Evolutionary conservation across 352 stramenopile genomes (phyloP).

Genomic region (Phytophthora parvispora): DNA sequence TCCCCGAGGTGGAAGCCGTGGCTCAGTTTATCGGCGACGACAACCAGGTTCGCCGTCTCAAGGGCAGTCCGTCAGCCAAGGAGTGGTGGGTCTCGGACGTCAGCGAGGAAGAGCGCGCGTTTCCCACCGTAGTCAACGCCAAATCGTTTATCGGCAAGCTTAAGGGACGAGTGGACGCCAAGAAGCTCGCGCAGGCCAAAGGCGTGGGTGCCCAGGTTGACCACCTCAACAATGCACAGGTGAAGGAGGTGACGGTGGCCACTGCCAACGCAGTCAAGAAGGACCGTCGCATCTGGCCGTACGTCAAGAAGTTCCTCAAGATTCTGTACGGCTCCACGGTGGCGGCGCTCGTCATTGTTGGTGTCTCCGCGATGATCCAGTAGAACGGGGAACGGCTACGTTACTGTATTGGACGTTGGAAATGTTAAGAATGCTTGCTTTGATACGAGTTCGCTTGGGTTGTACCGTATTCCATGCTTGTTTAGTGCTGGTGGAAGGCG

Average conservation of each 20-base stretch:
- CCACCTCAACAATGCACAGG: background rate
- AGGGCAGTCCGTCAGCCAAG: background rate
- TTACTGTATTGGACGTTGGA: background rate
- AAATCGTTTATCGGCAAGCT: background rate
- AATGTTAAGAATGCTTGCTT: too few species aligned
- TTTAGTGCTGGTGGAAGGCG: too few species aligned
- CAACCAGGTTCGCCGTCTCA: background rate
- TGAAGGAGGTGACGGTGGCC: background rate
- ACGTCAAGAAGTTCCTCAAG: slow-evolving; percentile 8
- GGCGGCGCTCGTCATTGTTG: slow-evolving; percentile 9
- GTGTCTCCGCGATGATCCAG: slow-evolving; percentile 1
- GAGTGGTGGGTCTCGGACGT: slow-evolving; percentile 13
- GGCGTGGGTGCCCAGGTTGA: background rate
- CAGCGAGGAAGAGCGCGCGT: background rate
- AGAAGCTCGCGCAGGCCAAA: background rate
- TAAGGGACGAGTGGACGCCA: background rate
- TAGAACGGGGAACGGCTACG: background rate
- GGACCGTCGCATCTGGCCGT: slow-evolving; percentile 9
- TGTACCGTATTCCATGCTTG: too few species aligned
- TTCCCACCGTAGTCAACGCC: background rate
- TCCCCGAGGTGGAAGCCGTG: background rate
- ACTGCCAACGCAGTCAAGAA: slow-evolving; percentile 16
- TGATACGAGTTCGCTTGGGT: too few species aligned
- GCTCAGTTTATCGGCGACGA: background rate
- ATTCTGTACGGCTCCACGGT: slow-evolving; percentile 13